Percentiles rank a stretch among this genome's conserved stretches.
Conservation (phyloP, 768 basidiomycete species). For the Lactifluus subvellereus region DNA sequence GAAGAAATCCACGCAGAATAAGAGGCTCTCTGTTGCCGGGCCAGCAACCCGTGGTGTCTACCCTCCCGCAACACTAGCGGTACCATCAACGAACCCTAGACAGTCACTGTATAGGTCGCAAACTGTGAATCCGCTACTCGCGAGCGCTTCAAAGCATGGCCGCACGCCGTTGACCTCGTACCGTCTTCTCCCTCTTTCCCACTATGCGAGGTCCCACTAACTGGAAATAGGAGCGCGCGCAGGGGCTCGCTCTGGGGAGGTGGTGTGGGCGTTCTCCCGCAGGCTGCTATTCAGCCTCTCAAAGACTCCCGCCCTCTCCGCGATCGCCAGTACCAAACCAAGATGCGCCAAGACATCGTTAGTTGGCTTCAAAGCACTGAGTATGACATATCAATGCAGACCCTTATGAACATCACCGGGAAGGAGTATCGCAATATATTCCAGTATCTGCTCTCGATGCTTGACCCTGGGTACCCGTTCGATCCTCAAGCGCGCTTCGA, state of each 20-base stretch:
- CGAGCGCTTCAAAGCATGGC: slow-evolving; percentile 65
- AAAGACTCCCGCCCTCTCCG: slow-evolving; percentile 79
- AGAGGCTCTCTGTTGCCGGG: slow-evolving; percentile 68
- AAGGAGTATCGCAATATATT: slow-evolving; percentile 87
- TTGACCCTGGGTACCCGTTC: slow-evolving; percentile 68
- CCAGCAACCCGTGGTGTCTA: slow-evolving; percentile 60
- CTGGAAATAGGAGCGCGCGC: slow-evolving; percentile 51
- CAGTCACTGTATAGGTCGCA: slow-evolving; percentile 68
- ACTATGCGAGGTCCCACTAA: slow-evolving; percentile 11
- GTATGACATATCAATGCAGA: slow-evolving; percentile 62
- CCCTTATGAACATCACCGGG: slow-evolving; percentile 70
- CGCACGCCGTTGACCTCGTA: slow-evolving; percentile 73
- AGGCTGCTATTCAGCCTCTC: slow-evolving; percentile 46
- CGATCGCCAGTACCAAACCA: slow-evolving; percentile 63
- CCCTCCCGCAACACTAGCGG: slow-evolving; percentile 29
- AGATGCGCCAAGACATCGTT: slow-evolving; percentile 73
- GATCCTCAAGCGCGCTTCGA: slow-evolving; percentile 56
- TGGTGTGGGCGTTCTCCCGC: slow-evolving; percentile 42
- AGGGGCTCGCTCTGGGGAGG: slow-evolving; percentile 73
- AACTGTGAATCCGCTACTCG: slow-evolving; percentile 59
- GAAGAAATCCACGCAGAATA: slow-evolving; percentile 58
- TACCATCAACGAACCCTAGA: slow-evolving; percentile 47
- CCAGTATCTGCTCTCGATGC: slow-evolving; percentile 59
- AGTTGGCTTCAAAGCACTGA: slow-evolving; percentile 61
- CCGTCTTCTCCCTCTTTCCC: slow-evolving; percentile 25